Conservation (phyloP, 805 yeast genomes). For the Kodamaea leandrae region DNA sequence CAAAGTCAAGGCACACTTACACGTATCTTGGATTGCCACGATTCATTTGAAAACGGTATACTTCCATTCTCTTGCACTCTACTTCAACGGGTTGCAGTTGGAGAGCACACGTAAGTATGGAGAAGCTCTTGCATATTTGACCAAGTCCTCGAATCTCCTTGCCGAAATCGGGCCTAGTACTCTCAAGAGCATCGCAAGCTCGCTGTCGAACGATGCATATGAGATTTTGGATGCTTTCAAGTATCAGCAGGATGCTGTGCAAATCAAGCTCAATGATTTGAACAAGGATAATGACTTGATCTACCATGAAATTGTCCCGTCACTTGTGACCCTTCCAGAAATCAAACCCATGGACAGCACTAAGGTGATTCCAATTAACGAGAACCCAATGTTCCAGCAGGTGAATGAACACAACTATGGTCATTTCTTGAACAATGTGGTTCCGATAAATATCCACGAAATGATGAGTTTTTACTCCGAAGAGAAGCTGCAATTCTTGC, state of each 20-base stretch:
- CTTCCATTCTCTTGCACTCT: slow-evolving; percentile 58
- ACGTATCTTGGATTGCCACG: slow-evolving; percentile 49
- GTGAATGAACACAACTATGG: slow-evolving; percentile 37
- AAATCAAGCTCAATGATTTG: slow-evolving; percentile 41
- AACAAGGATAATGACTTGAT: slow-evolving; percentile 87
- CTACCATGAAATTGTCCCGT: slow-evolving; percentile 76
- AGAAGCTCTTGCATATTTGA: slow-evolving; percentile 65
- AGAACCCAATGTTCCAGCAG: slow-evolving; percentile 41
- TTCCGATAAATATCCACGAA: slow-evolving; percentile 86
- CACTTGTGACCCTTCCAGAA: slow-evolving; percentile 55
- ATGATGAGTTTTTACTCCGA: slow-evolving; percentile 85
- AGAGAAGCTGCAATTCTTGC: slow-evolving; percentile 72
- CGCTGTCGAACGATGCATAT: slow-evolving; percentile 28
- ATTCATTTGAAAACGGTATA: slow-evolving; percentile 52
- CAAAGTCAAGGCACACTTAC: slow-evolving; percentile 28
- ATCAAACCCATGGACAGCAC: slow-evolving; percentile 70
- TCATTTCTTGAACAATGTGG: slow-evolving; percentile 71
- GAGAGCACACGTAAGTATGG: slow-evolving; percentile 66
- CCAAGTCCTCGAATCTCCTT: slow-evolving; percentile 47
- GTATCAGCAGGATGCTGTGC: slow-evolving; percentile 39
- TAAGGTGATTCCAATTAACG: slow-evolving; percentile 53
- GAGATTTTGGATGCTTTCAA: slow-evolving; percentile 41
- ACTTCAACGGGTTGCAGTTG: slow-evolving; percentile 54
- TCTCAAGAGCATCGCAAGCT: slow-evolving; percentile 18
- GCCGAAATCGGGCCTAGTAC: slow-evolving; percentile 30